Evolutionary conservation across 2,329 filamentous ascomycete genomes (phyloP).

Genomic region (Graphilbum fragrans): DNA sequence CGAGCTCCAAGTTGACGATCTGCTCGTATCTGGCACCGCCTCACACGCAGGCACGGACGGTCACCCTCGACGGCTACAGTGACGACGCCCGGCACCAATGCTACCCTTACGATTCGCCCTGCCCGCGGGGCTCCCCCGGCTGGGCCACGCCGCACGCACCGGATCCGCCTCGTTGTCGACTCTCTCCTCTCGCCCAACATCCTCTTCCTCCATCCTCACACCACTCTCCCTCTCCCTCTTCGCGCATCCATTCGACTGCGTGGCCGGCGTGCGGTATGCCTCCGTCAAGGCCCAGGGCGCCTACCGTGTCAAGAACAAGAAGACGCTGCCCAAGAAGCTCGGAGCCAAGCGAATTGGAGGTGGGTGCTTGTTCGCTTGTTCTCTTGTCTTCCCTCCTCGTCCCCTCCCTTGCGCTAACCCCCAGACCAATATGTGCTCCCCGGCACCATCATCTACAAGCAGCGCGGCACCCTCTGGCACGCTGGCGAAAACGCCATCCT

Average conservation of each 20-base stretch:
- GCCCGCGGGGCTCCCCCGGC: neutral
- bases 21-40: too few species aligned
- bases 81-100: too few species aligned
- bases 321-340: slow-evolving; percentile 64
- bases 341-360: slow-evolving; percentile 89
- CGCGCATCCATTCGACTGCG: too few species aligned
- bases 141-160: too few species aligned
- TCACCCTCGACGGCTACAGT: too few species aligned
- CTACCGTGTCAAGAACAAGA: slow-evolving; percentile 52
- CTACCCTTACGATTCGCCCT: neutral
- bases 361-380: too few species aligned
- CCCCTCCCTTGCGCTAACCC: neutral
- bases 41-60: too few species aligned
- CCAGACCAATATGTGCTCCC: slow-evolving; percentile 84
- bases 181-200: too few species aligned
- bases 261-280: slow-evolving; percentile 29
- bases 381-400: neutral
- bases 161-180: too few species aligned
- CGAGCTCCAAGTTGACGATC: too few species aligned
- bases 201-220: too few species aligned
- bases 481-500: slow-evolving; percentile 92
- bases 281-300: slow-evolving; percentile 54
- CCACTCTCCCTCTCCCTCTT: too few species aligned
- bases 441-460: slow-evolving; percentile 96
- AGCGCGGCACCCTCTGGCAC: slow-evolving; percentile 89